Percentiles rank a stretch among this genome's conserved stretches.
Conservation (phyloP, 2,329 filamentous ascomycete species). For the Colletotrichum zoysiae region DNA sequence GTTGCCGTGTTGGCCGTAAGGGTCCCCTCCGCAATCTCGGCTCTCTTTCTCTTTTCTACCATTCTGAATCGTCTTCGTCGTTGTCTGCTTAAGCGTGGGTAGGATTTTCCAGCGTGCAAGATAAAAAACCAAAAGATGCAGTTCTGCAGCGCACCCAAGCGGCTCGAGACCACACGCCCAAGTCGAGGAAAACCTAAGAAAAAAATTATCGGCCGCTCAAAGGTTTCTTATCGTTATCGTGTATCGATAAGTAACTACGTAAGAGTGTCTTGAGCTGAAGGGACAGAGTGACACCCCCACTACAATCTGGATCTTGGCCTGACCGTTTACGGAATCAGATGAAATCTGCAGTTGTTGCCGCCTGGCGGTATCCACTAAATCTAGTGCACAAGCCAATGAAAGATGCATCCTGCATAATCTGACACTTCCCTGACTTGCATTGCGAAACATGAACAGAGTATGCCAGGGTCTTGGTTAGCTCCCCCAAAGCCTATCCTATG, state of each 20-base stretch:
- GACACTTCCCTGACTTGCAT: slow-evolving; percentile 40
- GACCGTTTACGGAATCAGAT: slow-evolving; percentile 11
- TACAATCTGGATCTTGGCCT: slow-evolving; percentile 14
- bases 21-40: slow-evolving; percentile 48
- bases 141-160: slow-evolving; percentile 6
- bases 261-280: slow-evolving; percentile 2
- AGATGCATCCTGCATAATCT: slow-evolving; percentile 29
- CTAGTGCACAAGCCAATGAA: slow-evolving; percentile 13
- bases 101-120: slow-evolving; percentile 17
- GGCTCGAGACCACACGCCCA: not conserved
- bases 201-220: slow-evolving; percentile 33
- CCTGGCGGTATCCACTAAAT: not conserved
- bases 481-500: slow-evolving; percentile 33
- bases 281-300: slow-evolving; percentile 18
- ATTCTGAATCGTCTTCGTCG: slow-evolving; percentile 48
- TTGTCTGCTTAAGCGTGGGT: slow-evolving; percentile 17
- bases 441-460: slow-evolving; percentile 41
- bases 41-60: slow-evolving; percentile 63
- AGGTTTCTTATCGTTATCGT: slow-evolving; percentile 36
- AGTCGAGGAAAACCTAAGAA: not conserved
- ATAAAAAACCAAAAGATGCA: slow-evolving; percentile 23
- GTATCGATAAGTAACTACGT: slow-evolving; percentile 40
- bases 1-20: slow-evolving; percentile 43
- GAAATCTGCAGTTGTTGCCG: slow-evolving; percentile 22
- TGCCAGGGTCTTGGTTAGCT: slow-evolving; percentile 40